Base-by-base conservation (phyloP, 2,329 filamentous ascomycete species). In the Diaporthe humulicola region DNA sequence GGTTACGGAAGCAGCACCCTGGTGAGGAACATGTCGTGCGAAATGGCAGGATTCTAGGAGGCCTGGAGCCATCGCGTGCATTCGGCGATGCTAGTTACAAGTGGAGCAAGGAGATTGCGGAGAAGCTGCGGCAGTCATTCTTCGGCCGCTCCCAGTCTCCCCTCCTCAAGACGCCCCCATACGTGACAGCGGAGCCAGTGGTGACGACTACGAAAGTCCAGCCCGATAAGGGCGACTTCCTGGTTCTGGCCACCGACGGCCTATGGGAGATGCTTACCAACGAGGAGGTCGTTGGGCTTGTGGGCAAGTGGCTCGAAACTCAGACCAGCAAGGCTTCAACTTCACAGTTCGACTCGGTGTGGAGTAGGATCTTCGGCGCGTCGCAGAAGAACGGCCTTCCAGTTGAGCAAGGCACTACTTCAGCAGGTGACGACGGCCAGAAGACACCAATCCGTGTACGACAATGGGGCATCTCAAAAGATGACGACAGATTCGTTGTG, bases 241-340 rank as follows among this genome's bases (percentile, higher is more conserved):
- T 99, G 17, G 96, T 99, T 76, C 93, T 99, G 88, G 97, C 97
- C 30, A 98, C 97, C 0, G 97, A 99, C 82, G 97, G 97, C 5
- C 89, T 99, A 0, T 99, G 97, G 97, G 97, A 99, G 85, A 98
- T 98, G 97, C 89, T 99, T 76, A 98, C 95, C 64, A 99, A 98
- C 80, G 97, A 99, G 82, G 97, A 99, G 86, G 97, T 98, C 1
- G 94, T 99, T 69, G 97, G 97, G 0, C 90, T 99, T 3, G 97
- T 99, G 6, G 97, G 96, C 22, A 95, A 98, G 83, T 99, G 97
- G 97, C 91, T 99, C 64, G 97, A 99, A 83, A 91, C 91, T 30
- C 94, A 98, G 82, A 86, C 87, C 48, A 67, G 81, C 80, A 83
- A 81, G 74, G 85, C 84, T 4, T 85, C 87, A 58, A 87, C 84